These are phyloP conservation scores for Cardamine resedifolia DNA, from an alignment of 345 rosid genomes.

Conservation along the genomic window DNA sequence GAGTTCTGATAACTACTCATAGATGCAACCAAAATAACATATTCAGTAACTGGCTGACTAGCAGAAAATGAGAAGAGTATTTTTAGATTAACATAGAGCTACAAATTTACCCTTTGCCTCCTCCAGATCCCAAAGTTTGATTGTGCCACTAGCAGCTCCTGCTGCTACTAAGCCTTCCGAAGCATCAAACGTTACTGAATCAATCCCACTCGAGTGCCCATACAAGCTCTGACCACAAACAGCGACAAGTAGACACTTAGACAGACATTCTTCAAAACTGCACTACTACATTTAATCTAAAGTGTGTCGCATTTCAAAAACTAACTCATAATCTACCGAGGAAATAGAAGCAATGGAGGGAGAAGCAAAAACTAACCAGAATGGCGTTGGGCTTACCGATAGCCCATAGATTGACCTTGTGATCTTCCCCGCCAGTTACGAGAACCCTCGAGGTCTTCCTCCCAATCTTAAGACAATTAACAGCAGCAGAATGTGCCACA, in stretches of 20 bases:
- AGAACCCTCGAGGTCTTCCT: conserved; percentile 95
- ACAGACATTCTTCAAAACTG: not conserved
- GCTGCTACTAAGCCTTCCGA: conserved; percentile 91
- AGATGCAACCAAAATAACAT: conserved; percentile 17
- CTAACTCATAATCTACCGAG: not conserved
- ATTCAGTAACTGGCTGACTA: not conserved
- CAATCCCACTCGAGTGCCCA: conserved; percentile 93
- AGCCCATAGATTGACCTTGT: conserved; percentile 98
- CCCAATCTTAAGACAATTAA: conserved; percentile 96
- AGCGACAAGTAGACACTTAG: conserved; percentile 25
- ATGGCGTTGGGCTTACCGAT: conserved; percentile 98
- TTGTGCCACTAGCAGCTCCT: conserved; percentile 97
- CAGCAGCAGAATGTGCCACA: conserved; percentile 94
- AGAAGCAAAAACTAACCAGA: conserved; percentile 62
- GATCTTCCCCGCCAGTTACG: conserved; percentile 99
- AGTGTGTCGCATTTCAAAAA: not conserved
- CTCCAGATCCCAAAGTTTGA: conserved; percentile 97
- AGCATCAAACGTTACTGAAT: conserved; percentile 94
- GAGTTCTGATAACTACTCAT: conserved; percentile 81
- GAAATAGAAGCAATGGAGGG: not conserved
- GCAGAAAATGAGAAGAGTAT: not conserved
- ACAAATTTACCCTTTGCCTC: conserved; percentile 86
- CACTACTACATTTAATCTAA: not conserved
- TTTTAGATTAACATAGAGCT: conserved; percentile 8
- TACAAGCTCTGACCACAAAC: conserved; percentile 69